phyloP scores from a whole-genome alignment of 768 basidiomycete species.

The Calocera viscosa region DNA sequence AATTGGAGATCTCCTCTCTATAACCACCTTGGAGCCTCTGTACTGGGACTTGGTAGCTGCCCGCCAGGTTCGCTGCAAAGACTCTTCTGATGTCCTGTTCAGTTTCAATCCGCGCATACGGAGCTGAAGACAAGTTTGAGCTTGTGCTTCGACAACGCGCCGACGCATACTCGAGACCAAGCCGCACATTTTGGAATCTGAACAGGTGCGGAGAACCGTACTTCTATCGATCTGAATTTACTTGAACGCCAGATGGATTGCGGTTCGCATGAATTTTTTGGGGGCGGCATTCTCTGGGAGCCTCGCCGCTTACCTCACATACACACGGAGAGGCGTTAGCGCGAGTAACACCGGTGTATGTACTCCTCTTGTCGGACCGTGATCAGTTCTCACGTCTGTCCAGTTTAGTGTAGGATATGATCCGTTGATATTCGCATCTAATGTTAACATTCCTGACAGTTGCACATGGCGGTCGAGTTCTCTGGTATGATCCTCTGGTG shows the following conservation, averaged over 20 bases:
- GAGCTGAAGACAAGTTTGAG: slow-evolving; percentile 26
- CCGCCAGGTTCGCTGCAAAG: slow-evolving; percentile 27
- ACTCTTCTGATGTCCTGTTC: background rate
- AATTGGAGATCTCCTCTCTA: slow-evolving; percentile 31
- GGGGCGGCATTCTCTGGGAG: slow-evolving; percentile 43
- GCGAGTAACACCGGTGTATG: background rate
- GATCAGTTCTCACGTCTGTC: background rate
- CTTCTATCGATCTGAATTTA: background rate
- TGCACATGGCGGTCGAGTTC: background rate
- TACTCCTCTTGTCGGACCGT: background rate
- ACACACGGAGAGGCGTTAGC: slow-evolving; percentile 10
- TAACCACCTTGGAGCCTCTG: slow-evolving; percentile 43
- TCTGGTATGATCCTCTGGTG: background rate
- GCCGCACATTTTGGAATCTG: slow-evolving; percentile 40
- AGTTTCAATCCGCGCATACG: slow-evolving; percentile 30
- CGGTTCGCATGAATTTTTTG: slow-evolving; percentile 45
- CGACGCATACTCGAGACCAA: slow-evolving; percentile 40
- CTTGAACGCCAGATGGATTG: slow-evolving; percentile 31
- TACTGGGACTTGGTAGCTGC: slow-evolving; percentile 39
- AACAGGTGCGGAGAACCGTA: slow-evolving; percentile 23
- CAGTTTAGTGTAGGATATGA: background rate
- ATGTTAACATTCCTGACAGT: background rate
- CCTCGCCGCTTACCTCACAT: slow-evolving; percentile 43
- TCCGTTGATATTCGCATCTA: background rate
- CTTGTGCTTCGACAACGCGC: slow-evolving; percentile 34